Evolutionary conservation across 2,329 filamentous ascomycete genomes (phyloP), one percentile per base, ranked within the genome.

Genomic region (Diplocarpon mali): DNA sequence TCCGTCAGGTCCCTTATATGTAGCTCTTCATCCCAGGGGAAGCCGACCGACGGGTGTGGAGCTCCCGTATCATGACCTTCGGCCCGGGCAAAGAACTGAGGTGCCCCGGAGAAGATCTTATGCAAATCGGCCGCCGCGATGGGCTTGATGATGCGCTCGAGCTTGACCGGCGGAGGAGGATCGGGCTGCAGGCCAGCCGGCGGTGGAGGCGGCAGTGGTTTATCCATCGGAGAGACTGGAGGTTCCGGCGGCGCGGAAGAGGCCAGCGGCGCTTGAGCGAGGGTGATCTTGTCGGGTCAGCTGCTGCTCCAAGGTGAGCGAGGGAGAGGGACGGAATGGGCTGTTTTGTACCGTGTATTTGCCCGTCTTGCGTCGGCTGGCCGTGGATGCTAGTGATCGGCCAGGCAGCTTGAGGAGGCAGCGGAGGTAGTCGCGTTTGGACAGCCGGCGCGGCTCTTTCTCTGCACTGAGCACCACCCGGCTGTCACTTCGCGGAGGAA

Each of bases 51-150:
- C 16, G 80, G 79, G 54, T 77, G 72, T 16, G 75, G 74, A 31
- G 76, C 73, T 40, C 71, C 76, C 47, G 70, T 72, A 59, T 69
- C 74, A 60, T 78, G 73, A 32, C 74, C 73, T 54, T 77, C 72
- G 46, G 70, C 72, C 42, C 75, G 71, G 53, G 76, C 72, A 60
- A 78, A 79, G 66, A 81, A 85, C 60, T 84, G 80, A 51, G 82
- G 82, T 35, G 82, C 82, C n/a, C 82, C 81, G 20, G 80, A 83
- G 67, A 85, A 86, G 56, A 85, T 71, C 62, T 78, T 76, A 64
- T 80, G 76, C 41, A 85, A 66, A 53, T 83, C 77, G 34, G 69
- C 65, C 37, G 76, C 70, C 54, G 65, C 71, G 47, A 83, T 66
- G 39, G 71, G 71, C 36, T 75, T 67, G 70, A 80, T 80, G 64